Percentiles rank a stretch among this genome's conserved stretches.
These are phyloP conservation scores for Aspergillus udagawae DNA, from an alignment of 2,329 filamentous ascomycete genomes.

Conservation along the genomic window DNA sequence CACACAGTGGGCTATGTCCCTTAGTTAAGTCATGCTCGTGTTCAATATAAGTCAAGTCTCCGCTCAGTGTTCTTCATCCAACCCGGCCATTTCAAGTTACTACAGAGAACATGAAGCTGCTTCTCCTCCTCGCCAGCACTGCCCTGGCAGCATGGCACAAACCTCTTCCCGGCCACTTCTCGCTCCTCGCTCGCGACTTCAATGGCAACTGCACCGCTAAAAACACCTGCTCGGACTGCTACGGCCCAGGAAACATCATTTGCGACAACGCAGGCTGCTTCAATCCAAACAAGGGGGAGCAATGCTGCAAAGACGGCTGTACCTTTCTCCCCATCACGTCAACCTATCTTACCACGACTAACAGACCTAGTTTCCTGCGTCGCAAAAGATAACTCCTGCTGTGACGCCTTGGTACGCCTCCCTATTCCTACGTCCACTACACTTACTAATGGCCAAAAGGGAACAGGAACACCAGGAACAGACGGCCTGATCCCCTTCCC, in stretches of 20 bases:
- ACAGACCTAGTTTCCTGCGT: not conserved
- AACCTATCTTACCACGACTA: not conserved
- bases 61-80: too few species aligned
- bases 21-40: too few species aligned
- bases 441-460: not conserved
- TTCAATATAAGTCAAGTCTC: too few species aligned
- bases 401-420: not conserved
- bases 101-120: not conserved
- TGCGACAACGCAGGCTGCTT: slow-evolving; percentile 8
- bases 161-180: not conserved
- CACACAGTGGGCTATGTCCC: too few species aligned
- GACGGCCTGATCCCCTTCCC: not conserved
- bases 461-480: not conserved
- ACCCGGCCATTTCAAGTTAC: too few species aligned
- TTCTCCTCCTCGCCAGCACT: not conserved
- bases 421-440: not conserved
- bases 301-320: slow-evolving; percentile 7
- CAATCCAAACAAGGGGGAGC: slow-evolving; percentile 4
- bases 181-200: not conserved
- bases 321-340: not conserved
- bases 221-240: slow-evolving; percentile 6
- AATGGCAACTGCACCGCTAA: not conserved
- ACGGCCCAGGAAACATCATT: slow-evolving; percentile 4
- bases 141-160: not conserved
- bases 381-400: not conserved